These are phyloP conservation scores for Wickerhamomyces mucosus DNA, from an alignment of 805 yeast species.

Conservation along the genomic window DNA sequence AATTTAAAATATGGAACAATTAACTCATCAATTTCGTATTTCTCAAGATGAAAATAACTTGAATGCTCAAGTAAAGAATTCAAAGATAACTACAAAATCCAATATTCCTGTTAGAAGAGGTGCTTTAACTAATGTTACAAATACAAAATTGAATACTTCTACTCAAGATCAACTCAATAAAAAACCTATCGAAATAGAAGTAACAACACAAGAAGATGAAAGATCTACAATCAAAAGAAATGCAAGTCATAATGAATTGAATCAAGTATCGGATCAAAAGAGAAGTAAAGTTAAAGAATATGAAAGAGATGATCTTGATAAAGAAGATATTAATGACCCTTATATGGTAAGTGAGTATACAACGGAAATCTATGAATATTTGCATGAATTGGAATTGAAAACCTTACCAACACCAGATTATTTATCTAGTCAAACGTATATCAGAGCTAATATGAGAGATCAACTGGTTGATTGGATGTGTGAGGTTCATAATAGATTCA, in stretches of 20 bases:
- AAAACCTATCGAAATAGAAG: not conserved
- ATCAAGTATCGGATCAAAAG: no score
- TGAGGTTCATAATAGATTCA: conserved; percentile 77
- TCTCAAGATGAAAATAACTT: conserved; percentile 17
- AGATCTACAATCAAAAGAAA: conserved; percentile 37
- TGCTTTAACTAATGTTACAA: conserved; percentile 20
- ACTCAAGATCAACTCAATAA: no score
- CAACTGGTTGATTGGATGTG: conserved; percentile 92
- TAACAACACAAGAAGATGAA: conserved; percentile 8
- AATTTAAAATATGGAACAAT: no score
- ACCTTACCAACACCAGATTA: conserved; percentile 50
- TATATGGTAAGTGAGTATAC: conserved; percentile 93
- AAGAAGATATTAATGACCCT: conserved; percentile 72
- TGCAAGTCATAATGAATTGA: conserved; percentile 16
- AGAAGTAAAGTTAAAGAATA: no score
- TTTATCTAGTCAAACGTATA: conserved; percentile 31
- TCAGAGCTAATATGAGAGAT: conserved; percentile 52
- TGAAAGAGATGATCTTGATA: conserved; percentile 69
- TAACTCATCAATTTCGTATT: no score
- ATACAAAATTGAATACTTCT: conserved; percentile 16
- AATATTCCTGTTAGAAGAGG: conserved; percentile 21
- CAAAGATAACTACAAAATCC: conserved; percentile 8
- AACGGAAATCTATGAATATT: conserved; percentile 72
- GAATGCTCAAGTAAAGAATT: conserved; percentile 3
- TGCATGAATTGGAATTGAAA: conserved; percentile 60